phyloP scores from a whole-genome alignment of 1,284 basidiomycete genomes.

The Pholiota adiposa region DNA sequence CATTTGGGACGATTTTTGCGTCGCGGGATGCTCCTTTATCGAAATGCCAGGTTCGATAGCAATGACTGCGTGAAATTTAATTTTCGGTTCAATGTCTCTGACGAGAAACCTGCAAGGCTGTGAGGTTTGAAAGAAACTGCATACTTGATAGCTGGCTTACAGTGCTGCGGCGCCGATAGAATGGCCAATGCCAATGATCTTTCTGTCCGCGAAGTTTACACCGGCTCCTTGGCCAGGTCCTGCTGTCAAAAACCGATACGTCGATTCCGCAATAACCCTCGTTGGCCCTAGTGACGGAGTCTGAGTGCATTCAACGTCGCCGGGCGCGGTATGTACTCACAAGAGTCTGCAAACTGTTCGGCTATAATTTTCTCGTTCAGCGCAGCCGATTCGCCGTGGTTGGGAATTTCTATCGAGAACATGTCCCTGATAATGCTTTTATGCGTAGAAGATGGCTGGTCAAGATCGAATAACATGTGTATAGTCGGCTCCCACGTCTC shows the following conservation, averaged over 20 bases:
- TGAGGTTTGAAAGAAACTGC: no score
- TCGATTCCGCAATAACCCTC: neutral
- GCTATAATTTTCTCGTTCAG: neutral
- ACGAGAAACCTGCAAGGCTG: neutral
- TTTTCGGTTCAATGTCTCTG: neutral
- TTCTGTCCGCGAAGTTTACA: conserved; percentile 3
- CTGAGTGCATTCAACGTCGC: no score
- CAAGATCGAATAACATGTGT: neutral
- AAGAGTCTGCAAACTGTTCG: neutral
- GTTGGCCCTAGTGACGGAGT: conserved; percentile 2
- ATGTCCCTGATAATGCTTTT: neutral
- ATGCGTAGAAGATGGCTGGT: neutral
- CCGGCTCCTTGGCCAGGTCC: neutral
- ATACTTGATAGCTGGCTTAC: neutral
- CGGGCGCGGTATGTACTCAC: neutral
- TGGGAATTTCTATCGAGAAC: conserved; percentile 2
- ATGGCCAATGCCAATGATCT: conserved; percentile 5
- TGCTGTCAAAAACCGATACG: neutral
- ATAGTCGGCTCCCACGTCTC: conserved; percentile 6
- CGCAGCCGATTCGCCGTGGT: conserved; percentile 6
- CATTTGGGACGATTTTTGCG: neutral
- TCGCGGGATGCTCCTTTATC: neutral
- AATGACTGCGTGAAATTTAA: neutral
- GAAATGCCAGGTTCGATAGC: conserved; percentile 5
- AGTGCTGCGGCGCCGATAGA: conserved; percentile 7